A percentile compares a stretch with the other conserved stretches of the same genome.
Evolutionary conservation across 129 eudicot genomes (phyloP).

Genomic region (Tanacetum coccineum): DNA sequence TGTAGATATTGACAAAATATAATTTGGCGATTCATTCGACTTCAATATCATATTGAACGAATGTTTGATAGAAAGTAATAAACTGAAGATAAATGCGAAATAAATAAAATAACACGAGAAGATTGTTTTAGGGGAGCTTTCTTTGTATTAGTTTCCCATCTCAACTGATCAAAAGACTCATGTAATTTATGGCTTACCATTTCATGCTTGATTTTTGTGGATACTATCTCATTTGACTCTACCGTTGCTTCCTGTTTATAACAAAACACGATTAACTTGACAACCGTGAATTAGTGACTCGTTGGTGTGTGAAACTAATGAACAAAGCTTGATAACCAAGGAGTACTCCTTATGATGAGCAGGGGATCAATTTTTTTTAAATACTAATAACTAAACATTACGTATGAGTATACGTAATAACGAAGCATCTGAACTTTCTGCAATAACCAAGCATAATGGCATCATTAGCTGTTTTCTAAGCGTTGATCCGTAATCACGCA

Average conservation of each 20-base stretch:
- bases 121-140: no score
- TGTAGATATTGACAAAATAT: no score
- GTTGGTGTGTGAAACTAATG: no score
- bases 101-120: no score
- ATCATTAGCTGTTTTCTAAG: neutral
- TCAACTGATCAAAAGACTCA: no score
- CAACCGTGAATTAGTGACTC: neutral
- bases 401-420: constrained; percentile 12
- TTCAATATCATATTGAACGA: no score
- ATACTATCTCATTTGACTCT: no score
- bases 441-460: constrained; percentile 15
- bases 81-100: no score
- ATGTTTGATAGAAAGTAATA: no score
- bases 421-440: constrained; percentile 8
- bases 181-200: neutral
- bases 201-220: constrained; percentile 4
- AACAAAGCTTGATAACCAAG: neutral
- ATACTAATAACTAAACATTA: neutral
- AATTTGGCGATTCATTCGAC: no score
- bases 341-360: neutral
- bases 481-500: neutral
- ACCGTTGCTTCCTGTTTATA: no score
- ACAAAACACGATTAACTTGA: constrained; percentile 7
- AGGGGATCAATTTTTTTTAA: neutral
- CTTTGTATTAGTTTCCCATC: no score